These are phyloP conservation scores for Leucocoprinus gongylophorus DNA, from an alignment of 1,284 basidiomycete genomes.

Conservation along the genomic window DNA sequence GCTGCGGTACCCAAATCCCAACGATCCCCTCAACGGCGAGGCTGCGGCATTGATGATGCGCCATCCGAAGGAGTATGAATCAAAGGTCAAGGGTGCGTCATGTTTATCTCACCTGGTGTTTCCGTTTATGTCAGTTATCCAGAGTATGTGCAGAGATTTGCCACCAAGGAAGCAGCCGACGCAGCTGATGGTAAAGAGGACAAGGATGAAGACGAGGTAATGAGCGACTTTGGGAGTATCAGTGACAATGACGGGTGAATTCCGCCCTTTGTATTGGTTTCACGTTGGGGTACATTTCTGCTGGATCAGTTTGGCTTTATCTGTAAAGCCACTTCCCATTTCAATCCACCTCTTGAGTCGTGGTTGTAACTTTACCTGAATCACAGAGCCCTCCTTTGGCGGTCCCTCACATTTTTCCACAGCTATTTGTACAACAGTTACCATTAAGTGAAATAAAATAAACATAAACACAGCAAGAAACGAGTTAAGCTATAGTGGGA, in stretches of 20 bases:
- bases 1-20: constrained; percentile 94
- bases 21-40: constrained; percentile 96
- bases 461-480: not conserved
- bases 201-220: constrained; percentile 75
- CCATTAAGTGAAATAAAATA: not conserved
- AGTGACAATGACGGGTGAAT: constrained; percentile 55
- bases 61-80: constrained; percentile 91
- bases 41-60: constrained; percentile 96
- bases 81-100: constrained; percentile 77
- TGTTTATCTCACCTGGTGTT: not conserved
- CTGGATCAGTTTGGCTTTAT: constrained; percentile 7
- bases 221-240: constrained; percentile 90
- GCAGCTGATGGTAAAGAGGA: constrained; percentile 57
- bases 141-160: constrained; percentile 86
- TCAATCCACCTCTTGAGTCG: not conserved
- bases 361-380: constrained; percentile 7
- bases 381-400: not conserved
- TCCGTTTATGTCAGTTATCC: not conserved
- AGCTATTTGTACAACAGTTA: not conserved
- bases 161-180: constrained; percentile 75
- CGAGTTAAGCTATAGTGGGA: not conserved
- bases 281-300: constrained; percentile 4
- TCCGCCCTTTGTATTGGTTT: not conserved
- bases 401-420: not conserved
- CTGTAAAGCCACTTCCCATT: not conserved